These are phyloP conservation scores for Candida corydali DNA, from an alignment of 805 yeast species.

Conservation along the genomic window DNA sequence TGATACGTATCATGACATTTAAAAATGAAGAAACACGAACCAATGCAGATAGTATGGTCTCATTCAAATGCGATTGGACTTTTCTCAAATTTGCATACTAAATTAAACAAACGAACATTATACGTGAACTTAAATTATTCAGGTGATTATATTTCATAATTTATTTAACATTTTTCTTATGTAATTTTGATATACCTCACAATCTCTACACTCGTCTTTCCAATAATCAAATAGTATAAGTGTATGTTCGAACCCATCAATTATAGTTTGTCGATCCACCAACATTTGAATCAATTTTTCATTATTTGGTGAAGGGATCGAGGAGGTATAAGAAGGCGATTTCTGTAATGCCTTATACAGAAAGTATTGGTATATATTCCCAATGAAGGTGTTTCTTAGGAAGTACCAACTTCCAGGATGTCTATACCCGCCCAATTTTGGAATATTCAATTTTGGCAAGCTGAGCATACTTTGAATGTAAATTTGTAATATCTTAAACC, in stretches of 20 bases:
- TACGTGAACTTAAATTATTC: too few relatives aligned
- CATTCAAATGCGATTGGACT: too few relatives aligned
- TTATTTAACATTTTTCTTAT: constrained; percentile 20
- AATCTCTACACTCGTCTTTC: constrained; percentile 31
- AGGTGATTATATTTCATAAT: too few relatives aligned
- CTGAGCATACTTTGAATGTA: constrained; percentile 24
- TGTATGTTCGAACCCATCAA: constrained; percentile 23
- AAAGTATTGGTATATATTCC: constrained; percentile 25
- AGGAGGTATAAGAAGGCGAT: too few relatives aligned
- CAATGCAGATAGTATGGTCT: too few relatives aligned
- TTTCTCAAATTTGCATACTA: too few relatives aligned
- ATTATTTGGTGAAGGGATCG: constrained; percentile 12
- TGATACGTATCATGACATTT: too few relatives aligned
- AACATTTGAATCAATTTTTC: constrained; percentile 10
- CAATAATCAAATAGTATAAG: constrained; percentile 29
- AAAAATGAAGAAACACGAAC: too few relatives aligned
- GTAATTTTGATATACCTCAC: constrained; percentile 25
- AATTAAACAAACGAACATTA: too few relatives aligned
- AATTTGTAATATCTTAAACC: constrained; percentile 20
- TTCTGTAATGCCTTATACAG: constrained; percentile 26
- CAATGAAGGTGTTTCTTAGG: constrained; percentile 28
- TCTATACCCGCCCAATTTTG: constrained; percentile 32
- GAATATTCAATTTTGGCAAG: constrained; percentile 31
- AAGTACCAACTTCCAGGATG: constrained; percentile 41
- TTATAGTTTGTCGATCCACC: constrained; percentile 14